phyloP scores from a whole-genome alignment of 2,329 filamentous ascomycete species.

The Colletotrichum gigasporum region DNA sequence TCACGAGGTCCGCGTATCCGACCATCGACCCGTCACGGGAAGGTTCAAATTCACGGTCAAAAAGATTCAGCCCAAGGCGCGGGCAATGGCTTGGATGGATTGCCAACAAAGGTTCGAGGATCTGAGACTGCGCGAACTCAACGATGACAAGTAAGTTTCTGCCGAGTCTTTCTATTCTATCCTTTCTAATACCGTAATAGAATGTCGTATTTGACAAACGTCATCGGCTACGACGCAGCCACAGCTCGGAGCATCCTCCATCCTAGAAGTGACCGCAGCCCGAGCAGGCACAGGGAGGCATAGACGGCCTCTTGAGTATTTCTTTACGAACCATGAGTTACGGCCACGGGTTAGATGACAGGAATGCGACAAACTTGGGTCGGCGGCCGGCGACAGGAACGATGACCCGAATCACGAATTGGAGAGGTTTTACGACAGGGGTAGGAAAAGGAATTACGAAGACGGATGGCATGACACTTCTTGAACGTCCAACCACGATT shows the following conservation, averaged over 20 bases:
- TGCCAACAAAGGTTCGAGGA: conserved; percentile 80
- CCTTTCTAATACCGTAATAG: conserved; percentile 4
- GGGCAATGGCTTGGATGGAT: conserved; percentile 74
- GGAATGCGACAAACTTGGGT: background rate
- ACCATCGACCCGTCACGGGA: conserved; percentile 92
- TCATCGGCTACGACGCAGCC: conserved; percentile 33
- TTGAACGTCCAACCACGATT: conserved; percentile 28
- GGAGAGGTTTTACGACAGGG: conserved; percentile 3
- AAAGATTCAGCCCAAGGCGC: conserved; percentile 74
- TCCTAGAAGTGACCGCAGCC: conserved; percentile 21
- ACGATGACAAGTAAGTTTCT: conserved; percentile 78
- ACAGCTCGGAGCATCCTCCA: conserved; percentile 29
- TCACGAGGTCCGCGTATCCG: conserved; percentile 90
- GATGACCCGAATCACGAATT: conserved; percentile 10
- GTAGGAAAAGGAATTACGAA: conserved; percentile 23
- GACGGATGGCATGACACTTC: conserved; percentile 18
- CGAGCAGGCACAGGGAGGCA: conserved; percentile 9
- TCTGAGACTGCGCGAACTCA: conserved; percentile 73
- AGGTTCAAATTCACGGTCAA: conserved; percentile 86
- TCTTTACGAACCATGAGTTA: background rate
- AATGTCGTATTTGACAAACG: conserved; percentile 30
- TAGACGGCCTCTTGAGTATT: background rate
- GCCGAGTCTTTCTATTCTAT: background rate
- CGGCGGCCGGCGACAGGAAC: background rate
- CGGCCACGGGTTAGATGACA: conserved; percentile 3